Evolutionary conservation across 2,329 filamentous ascomycete genomes (phyloP).

Genomic region (Neurospora sp.): DNA sequence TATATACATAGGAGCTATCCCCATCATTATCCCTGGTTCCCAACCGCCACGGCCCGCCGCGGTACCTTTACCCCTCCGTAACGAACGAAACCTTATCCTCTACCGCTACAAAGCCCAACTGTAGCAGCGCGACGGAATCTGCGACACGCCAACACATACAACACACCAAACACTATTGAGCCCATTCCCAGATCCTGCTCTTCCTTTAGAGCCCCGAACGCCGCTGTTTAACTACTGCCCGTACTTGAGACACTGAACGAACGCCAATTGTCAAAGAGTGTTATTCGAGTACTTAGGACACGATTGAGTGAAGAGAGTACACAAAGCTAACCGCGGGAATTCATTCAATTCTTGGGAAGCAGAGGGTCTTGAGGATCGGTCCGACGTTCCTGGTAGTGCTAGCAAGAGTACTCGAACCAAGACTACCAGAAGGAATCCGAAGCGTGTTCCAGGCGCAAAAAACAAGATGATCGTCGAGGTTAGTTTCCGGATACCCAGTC

Average conservation of each 20-base stretch:
- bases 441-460: not conserved
- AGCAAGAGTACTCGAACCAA: slow-evolving; percentile 2
- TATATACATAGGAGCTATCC: not conserved
- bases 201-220: not conserved
- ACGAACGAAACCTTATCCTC: not conserved
- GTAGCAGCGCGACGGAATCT: not conserved
- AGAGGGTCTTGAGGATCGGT: not conserved
- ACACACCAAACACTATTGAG: too few species aligned
- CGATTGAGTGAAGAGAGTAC: not conserved
- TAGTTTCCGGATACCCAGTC: slow-evolving; percentile 3
- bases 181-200: not conserved
- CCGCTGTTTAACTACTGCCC: not conserved
- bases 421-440: not conserved
- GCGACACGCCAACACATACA: not conserved
- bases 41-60: not conserved
- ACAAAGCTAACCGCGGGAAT: not conserved
- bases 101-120: not conserved
- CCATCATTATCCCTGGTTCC: not conserved
- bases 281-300: not conserved
- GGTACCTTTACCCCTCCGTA: not conserved
- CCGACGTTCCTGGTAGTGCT: not conserved
- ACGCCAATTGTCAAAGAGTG: not conserved
- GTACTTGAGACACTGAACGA: not conserved
- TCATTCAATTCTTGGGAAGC: not conserved
- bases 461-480: slow-evolving; percentile 30